Evolutionary conservation across 129 eudicot species (phyloP).

Genomic region (Chrysanthemum seticuspe): DNA sequence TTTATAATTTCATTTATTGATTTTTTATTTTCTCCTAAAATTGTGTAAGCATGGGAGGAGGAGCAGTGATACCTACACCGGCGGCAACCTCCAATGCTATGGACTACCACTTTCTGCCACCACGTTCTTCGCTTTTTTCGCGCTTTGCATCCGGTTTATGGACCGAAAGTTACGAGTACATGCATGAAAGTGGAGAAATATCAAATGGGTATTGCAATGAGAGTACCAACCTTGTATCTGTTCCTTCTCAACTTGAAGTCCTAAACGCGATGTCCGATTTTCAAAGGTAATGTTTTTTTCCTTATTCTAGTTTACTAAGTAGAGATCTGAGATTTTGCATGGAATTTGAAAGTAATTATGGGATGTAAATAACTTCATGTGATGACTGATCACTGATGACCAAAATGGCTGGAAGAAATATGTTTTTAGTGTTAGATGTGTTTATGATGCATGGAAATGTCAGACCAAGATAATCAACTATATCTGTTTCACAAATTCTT

Average conservation of each 20-base stretch:
- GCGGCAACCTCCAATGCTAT: slow-evolving; percentile 11
- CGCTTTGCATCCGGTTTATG: neutral
- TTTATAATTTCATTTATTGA: neutral
- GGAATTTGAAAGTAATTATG: no score
- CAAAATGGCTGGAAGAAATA: no score
- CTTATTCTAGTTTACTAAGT: neutral
- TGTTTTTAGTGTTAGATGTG: no score
- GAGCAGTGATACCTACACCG: slow-evolving; percentile 10
- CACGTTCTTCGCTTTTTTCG: neutral
- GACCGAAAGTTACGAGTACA: slow-evolving; percentile 10
- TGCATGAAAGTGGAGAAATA: slow-evolving; percentile 1
- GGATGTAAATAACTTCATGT: no score
- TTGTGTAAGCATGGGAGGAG: slow-evolving; percentile 23
- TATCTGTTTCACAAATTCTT: no score
- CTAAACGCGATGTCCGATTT: slow-evolving; percentile 51
- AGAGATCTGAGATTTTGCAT: no score
- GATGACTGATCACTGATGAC: no score
- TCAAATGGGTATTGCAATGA: slow-evolving; percentile 6
- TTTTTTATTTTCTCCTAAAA: neutral
- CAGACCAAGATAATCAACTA: no score
- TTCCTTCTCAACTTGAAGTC: slow-evolving; percentile 48
- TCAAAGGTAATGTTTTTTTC: slow-evolving; percentile 30
- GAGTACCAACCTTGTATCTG: slow-evolving; percentile 34
- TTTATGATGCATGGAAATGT: no score
- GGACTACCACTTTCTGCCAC: slow-evolving; percentile 14